phyloP scores from a whole-genome alignment of 2,329 filamentous ascomycete genomes.

The Ophiostoma sp. region DNA sequence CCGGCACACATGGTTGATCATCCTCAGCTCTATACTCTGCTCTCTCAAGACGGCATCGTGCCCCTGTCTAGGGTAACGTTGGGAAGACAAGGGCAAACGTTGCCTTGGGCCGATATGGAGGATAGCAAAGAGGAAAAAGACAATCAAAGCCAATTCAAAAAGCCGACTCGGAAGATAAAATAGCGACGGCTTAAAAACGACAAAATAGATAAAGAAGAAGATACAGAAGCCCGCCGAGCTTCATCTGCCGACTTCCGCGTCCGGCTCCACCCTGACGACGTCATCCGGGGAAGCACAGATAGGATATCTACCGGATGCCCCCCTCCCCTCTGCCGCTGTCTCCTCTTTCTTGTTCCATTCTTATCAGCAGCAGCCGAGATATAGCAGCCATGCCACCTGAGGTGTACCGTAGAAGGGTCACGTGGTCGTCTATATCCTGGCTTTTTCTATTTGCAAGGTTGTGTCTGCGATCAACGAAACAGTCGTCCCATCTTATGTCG shows the following conservation, averaged over 20 bases:
- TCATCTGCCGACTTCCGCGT: slow-evolving; percentile 4
- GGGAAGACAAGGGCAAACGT: slow-evolving; percentile 2
- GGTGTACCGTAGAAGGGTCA: not conserved
- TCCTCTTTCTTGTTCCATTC: slow-evolving; percentile 1
- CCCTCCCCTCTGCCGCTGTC: not conserved
- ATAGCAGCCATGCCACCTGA: not conserved
- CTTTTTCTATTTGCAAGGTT: not conserved
- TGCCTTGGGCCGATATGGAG: not conserved
- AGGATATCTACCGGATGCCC: slow-evolving; percentile 5
- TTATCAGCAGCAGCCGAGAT: not conserved
- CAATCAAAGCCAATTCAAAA: not conserved
- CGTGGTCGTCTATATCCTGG: not conserved
- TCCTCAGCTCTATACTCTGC: not conserved
- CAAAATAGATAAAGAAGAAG: not conserved
- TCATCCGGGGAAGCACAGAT: slow-evolving; percentile 7
- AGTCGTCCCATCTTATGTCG: not conserved
- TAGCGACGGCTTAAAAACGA: not conserved
- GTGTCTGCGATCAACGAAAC: not conserved
- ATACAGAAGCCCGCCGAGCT: not conserved
- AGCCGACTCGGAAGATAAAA: not conserved
- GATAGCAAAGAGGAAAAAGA: slow-evolving; percentile 6
- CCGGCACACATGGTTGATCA: not conserved
- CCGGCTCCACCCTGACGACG: not conserved
- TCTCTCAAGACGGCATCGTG: not conserved
- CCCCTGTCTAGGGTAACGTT: not conserved